Conservation (phyloP, 768 basidiomycete genomes). For the Gloeostereum incarnatum region DNA sequence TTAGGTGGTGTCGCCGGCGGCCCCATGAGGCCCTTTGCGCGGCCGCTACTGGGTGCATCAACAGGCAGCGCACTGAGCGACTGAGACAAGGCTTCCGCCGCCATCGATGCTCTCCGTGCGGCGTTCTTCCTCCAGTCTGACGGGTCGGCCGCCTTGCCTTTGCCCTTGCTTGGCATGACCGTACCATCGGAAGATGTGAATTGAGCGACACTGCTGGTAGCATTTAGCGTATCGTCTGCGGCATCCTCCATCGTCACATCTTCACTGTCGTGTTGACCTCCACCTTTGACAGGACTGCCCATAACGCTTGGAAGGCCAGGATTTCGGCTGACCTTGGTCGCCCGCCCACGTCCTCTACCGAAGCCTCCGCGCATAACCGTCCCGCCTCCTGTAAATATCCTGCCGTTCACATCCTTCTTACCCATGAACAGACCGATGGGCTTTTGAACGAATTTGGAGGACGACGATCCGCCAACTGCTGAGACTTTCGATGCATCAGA, state of each 20-base stretch:
- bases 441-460: no score
- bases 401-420: slow-evolving; percentile 10
- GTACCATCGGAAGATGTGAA: background rate
- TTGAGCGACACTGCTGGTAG: slow-evolving; percentile 7
- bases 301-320: slow-evolving; percentile 35
- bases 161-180: slow-evolving; percentile 13
- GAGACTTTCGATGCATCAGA: no score
- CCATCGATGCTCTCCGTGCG: slow-evolving; percentile 47
- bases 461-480: no score
- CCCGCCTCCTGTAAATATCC: background rate
- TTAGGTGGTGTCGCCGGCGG: slow-evolving; percentile 36
- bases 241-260: background rate
- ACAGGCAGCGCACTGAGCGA: slow-evolving; percentile 47
- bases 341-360: slow-evolving; percentile 10
- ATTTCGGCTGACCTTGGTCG: slow-evolving; percentile 35
- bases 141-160: slow-evolving; percentile 20
- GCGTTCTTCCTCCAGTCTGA: slow-evolving; percentile 24
- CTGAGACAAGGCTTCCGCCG: slow-evolving; percentile 51
- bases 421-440: no score
- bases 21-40: slow-evolving; percentile 29
- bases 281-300: slow-evolving; percentile 40
- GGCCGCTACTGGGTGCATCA: slow-evolving; percentile 19
- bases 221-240: slow-evolving; percentile 12
- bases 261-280: slow-evolving; percentile 4
- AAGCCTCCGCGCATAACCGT: slow-evolving; percentile 12